Evolutionary conservation across 306 rosid genomes (phyloP), one percentile per base, ranked within the genome.

Genomic region (Vachellia collinsii): DNA sequence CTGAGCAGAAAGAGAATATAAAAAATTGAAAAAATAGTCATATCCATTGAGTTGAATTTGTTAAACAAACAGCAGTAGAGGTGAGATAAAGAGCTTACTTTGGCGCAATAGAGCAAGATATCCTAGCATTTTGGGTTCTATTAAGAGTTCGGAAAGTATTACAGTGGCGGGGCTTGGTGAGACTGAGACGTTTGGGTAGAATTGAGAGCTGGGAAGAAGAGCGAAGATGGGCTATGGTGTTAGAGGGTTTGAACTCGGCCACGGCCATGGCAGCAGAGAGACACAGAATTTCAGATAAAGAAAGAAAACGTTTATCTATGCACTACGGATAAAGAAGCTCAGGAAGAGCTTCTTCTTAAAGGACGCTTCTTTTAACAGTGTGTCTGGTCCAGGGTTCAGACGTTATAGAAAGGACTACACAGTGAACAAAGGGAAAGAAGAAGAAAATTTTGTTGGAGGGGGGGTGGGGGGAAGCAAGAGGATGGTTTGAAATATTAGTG

Each of bases 31-130:
- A 73, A 78, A 59, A 37, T 36, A 83, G 39, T 53, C n/a, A 77
- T 4, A 81, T 74, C 80, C 82, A 74, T 63, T 3, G 46, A 64
- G 39, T 42, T 22, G 54, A 43, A 13, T 64, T 64, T 64, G 22
- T 16, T 64, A 12, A 38, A 11, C 22, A 14, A 62, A 73, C 46
- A 53, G 70, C 38, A 47, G 44, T 41, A 29, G n/a, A 51, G 44
- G 12, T 6, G 25, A 29, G 62, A 72, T 70, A 82, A 70, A 75
- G 81, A 78, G 76, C 86, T 77, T 70, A 95, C 99, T 91, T 95
- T 19, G 94, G 97, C 13, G 96, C 92, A 77, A 93, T 81, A 84
- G 98, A 96, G 84, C 98, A 93, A 51, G 86, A 86, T 70, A 96
- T 84, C 69, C 73, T 59, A 7, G 91, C 76, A 11, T 70, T 80